Evolutionary conservation across 768 basidiomycete species (phyloP).

Genomic region (Xanthoconium stramineum): DNA sequence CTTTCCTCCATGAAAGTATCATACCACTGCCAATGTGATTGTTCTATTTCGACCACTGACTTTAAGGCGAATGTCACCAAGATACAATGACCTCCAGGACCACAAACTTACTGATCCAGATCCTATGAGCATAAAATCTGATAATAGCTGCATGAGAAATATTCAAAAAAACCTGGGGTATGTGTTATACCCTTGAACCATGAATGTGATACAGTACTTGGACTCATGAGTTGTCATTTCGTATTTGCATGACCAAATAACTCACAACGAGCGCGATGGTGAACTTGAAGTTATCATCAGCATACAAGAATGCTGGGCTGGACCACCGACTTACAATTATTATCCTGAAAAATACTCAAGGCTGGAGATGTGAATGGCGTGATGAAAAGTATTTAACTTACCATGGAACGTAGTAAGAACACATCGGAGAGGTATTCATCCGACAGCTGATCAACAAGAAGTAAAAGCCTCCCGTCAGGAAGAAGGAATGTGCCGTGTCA

Average conservation of each 20-base stretch:
- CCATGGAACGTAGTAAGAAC: neutral
- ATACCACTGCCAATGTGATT: constrained; percentile 15
- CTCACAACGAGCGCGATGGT: neutral
- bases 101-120: constrained; percentile 21
- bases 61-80: neutral
- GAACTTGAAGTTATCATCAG: neutral
- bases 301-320: neutral
- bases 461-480: neutral
- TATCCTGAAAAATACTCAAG: neutral
- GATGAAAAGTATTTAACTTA: neutral
- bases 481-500: neutral
- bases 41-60: constrained; percentile 10
- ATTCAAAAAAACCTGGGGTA: neutral
- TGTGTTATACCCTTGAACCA: constrained; percentile 12
- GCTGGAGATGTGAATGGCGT: neutral
- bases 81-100: too few species aligned
- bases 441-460: neutral
- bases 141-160: neutral
- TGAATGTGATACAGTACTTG: constrained; percentile 9
- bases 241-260: neutral
- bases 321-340: neutral
- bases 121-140: constrained; percentile 22
- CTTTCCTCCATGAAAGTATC: neutral
- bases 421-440: neutral
- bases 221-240: neutral